phyloP scores from a whole-genome alignment of 139 green algal species.

The Diplosphaera chodatii region DNA sequence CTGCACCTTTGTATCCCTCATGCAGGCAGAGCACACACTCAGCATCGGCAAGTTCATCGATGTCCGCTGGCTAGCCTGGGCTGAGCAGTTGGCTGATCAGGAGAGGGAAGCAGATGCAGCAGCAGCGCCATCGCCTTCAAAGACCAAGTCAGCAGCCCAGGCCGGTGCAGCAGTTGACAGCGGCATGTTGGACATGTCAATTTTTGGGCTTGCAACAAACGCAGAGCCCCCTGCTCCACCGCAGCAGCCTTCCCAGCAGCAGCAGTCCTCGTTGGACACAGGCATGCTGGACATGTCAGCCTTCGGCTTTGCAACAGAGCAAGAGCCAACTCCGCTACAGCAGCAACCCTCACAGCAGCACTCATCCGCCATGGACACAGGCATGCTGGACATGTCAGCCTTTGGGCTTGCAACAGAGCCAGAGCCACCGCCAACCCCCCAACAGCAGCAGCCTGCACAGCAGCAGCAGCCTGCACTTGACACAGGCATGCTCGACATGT shows the following conservation, averaged over 20 bases:
- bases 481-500: conserved; percentile 42
- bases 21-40: no score
- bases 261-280: conserved; percentile 11
- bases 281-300: conserved; percentile 44
- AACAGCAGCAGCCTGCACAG: no score
- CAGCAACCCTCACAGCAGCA: background rate
- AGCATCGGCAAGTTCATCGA: background rate
- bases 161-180: conserved; percentile 10
- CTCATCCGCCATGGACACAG: conserved; percentile 20
- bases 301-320: conserved; percentile 29
- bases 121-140: no score
- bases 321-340: background rate
- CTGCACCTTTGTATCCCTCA: no score
- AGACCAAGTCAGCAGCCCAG: background rate
- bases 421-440: background rate
- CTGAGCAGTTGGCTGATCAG: background rate
- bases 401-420: conserved; percentile 27
- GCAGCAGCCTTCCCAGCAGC: background rate
- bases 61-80: background rate
- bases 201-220: conserved; percentile 27
- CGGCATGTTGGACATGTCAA: conserved; percentile 41
- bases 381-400: conserved; percentile 42
- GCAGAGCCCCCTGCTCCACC: background rate
- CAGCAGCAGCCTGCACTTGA: conserved; percentile 9
- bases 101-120: background rate